Evolutionary conservation across 352 stramenopile genomes (phyloP).

Genomic region (Phytophthora multivora): DNA sequence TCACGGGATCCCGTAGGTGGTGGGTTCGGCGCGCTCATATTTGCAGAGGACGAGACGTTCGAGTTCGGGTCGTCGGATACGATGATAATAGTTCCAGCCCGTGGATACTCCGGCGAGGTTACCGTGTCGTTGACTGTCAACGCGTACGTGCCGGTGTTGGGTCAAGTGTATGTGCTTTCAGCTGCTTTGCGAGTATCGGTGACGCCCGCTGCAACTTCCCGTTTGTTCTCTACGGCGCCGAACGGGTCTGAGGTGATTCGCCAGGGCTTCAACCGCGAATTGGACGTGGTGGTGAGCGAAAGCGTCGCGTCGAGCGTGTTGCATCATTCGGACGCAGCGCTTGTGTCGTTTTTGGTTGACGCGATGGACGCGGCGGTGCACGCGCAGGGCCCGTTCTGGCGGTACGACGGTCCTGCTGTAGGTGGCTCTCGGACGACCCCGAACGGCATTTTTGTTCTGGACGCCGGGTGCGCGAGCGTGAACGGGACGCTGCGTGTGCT

Average conservation of each 20-base stretch:
- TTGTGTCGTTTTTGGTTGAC: slow-evolving; percentile 4
- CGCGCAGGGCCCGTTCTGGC: slow-evolving; percentile 9
- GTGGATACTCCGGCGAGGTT: slow-evolving; percentile 17
- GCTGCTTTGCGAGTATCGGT: slow-evolving; percentile 18
- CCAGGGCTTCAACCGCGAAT: slow-evolving; percentile 22
- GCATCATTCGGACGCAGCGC: not conserved
- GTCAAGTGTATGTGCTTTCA: slow-evolving; percentile 8
- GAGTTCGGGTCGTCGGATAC: slow-evolving; percentile 5
- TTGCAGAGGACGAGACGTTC: slow-evolving; percentile 10
- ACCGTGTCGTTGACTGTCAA: slow-evolving; percentile 9
- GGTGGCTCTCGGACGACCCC: not conserved
- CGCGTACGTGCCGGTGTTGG: not conserved
- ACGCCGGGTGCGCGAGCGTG: slow-evolving; percentile 8
- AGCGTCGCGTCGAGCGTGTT: not conserved
- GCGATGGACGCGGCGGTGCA: not conserved
- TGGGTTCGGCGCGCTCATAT: slow-evolving; percentile 5
- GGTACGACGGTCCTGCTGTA: not conserved
- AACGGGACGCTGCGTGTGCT: slow-evolving; percentile 12
- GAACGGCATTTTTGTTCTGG: slow-evolving; percentile 12
- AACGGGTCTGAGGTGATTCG: slow-evolving; percentile 15
- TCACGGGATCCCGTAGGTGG: not conserved
- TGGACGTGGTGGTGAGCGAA: slow-evolving; percentile 16
- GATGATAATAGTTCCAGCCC: slow-evolving; percentile 9
- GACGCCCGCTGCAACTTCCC: slow-evolving; percentile 8
- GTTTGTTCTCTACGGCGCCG: slow-evolving; percentile 13